Evolutionary conservation across 345 rosid genomes (phyloP), one percentile per base, ranked within the genome.

Genomic region (Xanthoceras sorbifolium): DNA sequence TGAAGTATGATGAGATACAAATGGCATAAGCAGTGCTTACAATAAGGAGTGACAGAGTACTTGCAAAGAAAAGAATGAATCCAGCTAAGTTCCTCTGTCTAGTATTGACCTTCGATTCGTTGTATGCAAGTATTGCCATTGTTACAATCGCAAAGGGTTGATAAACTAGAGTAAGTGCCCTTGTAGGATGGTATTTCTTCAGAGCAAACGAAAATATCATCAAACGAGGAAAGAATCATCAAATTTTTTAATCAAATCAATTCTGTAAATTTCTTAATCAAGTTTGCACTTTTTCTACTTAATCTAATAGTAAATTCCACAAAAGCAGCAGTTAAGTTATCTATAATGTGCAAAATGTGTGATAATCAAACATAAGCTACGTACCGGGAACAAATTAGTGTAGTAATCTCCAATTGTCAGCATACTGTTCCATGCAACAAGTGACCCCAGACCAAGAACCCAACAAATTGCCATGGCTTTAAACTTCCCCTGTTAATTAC

Each of bases 361-460:
- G 26, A 50, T 5, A 62, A 62, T 36, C 20, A 46, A 57, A 29
- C 6, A 0, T 0, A 29, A 60, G 63, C 14, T 25, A 60, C 77
- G 18, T 65, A 90, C 98, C 72, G 92, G 87, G 59, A 94, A 94
- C 76, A 96, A 72, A 9, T 75, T 40, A 73, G 82, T 89, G 77
- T 92, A 93, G 79, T 96, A 96, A 81, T 96, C 99, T 79, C 79
- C 93, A 2, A 91, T 92, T 0, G 93, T 93, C 17, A 93, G 79
- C 92, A 96, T 87, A 77, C 97, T 92, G 81, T 86, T 92, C 99
- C 98, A 96, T 11, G 98, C 65, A 6, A 91, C 79, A 5, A 96
- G 93, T 12, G 97, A 80, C 31, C 98, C 99, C 2, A 91, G 54
- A 60, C 99, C 98, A 42, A 92, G 93, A 78, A 92, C 38, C 91